Conservation (phyloP, 108 stramenopile species). For the Chaetoceros muelleri region DNA sequence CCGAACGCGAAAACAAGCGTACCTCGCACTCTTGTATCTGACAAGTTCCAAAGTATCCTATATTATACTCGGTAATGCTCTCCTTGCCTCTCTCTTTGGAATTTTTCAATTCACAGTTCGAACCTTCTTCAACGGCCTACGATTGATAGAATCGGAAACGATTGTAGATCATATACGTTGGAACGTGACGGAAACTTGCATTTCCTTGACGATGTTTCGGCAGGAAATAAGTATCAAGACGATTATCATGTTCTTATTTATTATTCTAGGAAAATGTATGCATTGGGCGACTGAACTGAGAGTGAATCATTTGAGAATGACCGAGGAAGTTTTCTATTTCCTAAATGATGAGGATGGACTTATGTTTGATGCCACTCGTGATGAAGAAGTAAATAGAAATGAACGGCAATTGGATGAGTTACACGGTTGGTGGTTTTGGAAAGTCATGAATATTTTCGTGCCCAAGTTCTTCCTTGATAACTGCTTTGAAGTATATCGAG, state of each 20-base stretch:
- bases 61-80: conserved; percentile 74
- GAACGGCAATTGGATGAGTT: too few relatives aligned
- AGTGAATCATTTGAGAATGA: conserved; percentile 86
- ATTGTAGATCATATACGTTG: conserved; percentile 89
- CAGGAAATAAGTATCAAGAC: conserved; percentile 79
- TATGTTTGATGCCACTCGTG: conserved; percentile 10
- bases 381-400: too few relatives aligned
- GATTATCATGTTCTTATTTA: conserved; percentile 66
- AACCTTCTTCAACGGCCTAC: conserved; percentile 73
- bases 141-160: conserved; percentile 84
- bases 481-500: conserved; percentile 14
- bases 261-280: conserved; percentile 84
- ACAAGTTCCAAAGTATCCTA: conserved; percentile 82
- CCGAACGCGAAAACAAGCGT: conserved; percentile 86
- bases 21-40: conserved; percentile 86
- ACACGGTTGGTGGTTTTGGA: not conserved
- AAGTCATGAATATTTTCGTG: not conserved
- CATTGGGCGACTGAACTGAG: conserved; percentile 92
- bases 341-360: conserved; percentile 13
- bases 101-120: conserved; percentile 39
- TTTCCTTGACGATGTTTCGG: conserved; percentile 96
- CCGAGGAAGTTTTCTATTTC: conserved; percentile 54
- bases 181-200: conserved; percentile 94
- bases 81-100: conserved; percentile 47
- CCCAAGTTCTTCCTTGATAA: conserved; percentile 2